Conservation (phyloP, 495 filamentous ascomycete species). For the Amniculicola lignicola region DNA sequence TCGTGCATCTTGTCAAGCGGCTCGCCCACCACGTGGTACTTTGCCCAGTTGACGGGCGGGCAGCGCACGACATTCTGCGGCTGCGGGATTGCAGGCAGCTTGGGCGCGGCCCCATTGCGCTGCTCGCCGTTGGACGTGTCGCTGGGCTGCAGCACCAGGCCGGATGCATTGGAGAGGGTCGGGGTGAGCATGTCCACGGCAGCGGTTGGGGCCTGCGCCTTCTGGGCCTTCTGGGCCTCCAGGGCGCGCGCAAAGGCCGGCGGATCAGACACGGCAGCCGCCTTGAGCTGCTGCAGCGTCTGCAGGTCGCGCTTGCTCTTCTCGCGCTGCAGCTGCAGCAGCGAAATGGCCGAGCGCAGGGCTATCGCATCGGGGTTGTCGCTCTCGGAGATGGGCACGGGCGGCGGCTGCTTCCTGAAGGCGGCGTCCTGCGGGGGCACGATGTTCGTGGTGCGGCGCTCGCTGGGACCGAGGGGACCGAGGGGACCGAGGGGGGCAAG, state of each 20-base stretch:
- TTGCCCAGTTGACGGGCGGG: conserved; percentile 86
- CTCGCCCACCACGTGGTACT: conserved; percentile 80
- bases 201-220: background rate
- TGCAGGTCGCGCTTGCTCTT: conserved; percentile 70
- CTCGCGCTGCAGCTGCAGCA: conserved; percentile 77
- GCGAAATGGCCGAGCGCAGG: conserved; percentile 71
- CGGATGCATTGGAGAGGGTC: conserved; percentile 16
- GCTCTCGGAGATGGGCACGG: conserved; percentile 69
- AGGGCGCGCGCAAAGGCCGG: conserved; percentile 64
- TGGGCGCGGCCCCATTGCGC: conserved; percentile 34
- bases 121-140: conserved; percentile 44
- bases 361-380: conserved; percentile 82
- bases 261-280: conserved; percentile 63
- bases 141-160: conserved; percentile 22
- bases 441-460: conserved; percentile 3
- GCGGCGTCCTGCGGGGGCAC: conserved; percentile 20
- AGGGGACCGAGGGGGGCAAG: conserved; percentile 17
- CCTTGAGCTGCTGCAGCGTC: conserved; percentile 60
- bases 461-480: background rate
- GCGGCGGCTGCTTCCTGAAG: conserved; percentile 51
- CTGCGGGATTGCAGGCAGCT: conserved; percentile 59
- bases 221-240: conserved; percentile 18
- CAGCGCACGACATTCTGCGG: conserved; percentile 81
- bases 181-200: conserved; percentile 22
- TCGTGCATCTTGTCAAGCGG: conserved; percentile 77